Evolutionary conservation across 83 land plant species (phyloP).

Genomic region (Picea abies): DNA sequence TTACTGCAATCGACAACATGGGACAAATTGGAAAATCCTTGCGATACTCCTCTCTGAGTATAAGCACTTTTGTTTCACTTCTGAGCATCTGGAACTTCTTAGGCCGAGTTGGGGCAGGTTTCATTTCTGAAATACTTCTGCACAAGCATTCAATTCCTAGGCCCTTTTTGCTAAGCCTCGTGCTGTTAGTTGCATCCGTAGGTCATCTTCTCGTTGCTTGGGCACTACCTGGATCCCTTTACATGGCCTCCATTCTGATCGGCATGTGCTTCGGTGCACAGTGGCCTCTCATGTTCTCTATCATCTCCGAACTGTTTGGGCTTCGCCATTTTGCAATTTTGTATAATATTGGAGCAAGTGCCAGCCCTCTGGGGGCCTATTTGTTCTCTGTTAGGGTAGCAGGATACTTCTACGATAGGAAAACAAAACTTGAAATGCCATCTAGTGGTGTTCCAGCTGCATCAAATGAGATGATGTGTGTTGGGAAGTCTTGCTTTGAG

Average conservation of each 20-base stretch:
- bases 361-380: constrained; percentile 38
- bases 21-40: constrained; percentile 43
- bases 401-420: constrained; percentile 30
- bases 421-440: constrained; percentile 10
- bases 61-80: constrained; percentile 46
- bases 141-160: constrained; percentile 34
- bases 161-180: constrained; percentile 19
- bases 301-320: constrained; percentile 43
- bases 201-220: constrained; percentile 33
- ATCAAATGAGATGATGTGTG: constrained; percentile 20
- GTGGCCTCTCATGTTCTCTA: constrained; percentile 28
- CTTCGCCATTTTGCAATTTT: constrained; percentile 36
- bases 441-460: background rate
- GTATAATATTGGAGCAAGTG: constrained; percentile 23
- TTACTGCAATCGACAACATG: constrained; percentile 60
- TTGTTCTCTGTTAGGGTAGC: constrained; percentile 38
- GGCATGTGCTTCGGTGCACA: constrained; percentile 40
- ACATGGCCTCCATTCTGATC: constrained; percentile 29
- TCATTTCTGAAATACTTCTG: constrained; percentile 31
- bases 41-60: constrained; percentile 16
- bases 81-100: constrained; percentile 70
- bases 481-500: constrained; percentile 27
- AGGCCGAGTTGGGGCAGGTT: constrained; percentile 41
- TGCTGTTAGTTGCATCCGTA: constrained; percentile 18
- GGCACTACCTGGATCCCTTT: constrained; percentile 28